These are phyloP conservation scores for Amanita pallidorosea DNA, from an alignment of 768 basidiomycete species.

Conservation along the genomic window DNA sequence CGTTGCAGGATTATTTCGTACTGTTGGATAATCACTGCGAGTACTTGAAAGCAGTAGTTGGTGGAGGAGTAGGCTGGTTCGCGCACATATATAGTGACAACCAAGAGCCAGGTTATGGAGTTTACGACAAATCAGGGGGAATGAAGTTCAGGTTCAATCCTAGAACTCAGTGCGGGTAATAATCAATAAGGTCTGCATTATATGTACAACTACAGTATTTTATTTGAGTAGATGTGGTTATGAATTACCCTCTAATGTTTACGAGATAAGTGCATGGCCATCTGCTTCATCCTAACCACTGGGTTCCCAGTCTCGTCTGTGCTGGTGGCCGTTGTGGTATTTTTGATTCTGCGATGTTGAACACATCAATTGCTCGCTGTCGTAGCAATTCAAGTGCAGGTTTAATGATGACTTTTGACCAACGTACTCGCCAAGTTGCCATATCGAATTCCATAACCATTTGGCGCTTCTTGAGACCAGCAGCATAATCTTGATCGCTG, in stretches of 20 bases:
- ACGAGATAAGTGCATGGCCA: no score
- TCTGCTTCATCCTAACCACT: slow-evolving; percentile 57
- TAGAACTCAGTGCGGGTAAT: slow-evolving; percentile 28
- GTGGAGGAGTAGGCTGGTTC: slow-evolving; percentile 57
- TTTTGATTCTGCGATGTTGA: slow-evolving; percentile 62
- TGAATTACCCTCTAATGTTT: background rate
- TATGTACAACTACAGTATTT: no score
- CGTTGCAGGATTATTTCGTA: slow-evolving; percentile 30
- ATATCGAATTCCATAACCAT: slow-evolving; percentile 89
- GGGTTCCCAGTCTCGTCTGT: slow-evolving; percentile 42
- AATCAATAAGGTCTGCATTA: slow-evolving; percentile 11
- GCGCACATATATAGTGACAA: slow-evolving; percentile 52
- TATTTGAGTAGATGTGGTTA: background rate
- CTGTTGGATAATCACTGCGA: slow-evolving; percentile 44
- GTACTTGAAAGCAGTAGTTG: slow-evolving; percentile 35
- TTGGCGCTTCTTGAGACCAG: slow-evolving; percentile 66
- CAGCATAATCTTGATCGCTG: slow-evolving; percentile 47
- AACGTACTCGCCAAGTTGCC: slow-evolving; percentile 73
- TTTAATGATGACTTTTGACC: background rate
- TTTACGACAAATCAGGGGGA: slow-evolving; percentile 29
- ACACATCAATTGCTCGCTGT: slow-evolving; percentile 81
- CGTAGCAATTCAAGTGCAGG: background rate
- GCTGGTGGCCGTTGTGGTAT: slow-evolving; percentile 69
- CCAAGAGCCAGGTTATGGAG: slow-evolving; percentile 47
- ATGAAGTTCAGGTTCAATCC: slow-evolving; percentile 44